phyloP scores from a whole-genome alignment of 169 alveolate species.

The Plasmodium vinckei region DNA sequence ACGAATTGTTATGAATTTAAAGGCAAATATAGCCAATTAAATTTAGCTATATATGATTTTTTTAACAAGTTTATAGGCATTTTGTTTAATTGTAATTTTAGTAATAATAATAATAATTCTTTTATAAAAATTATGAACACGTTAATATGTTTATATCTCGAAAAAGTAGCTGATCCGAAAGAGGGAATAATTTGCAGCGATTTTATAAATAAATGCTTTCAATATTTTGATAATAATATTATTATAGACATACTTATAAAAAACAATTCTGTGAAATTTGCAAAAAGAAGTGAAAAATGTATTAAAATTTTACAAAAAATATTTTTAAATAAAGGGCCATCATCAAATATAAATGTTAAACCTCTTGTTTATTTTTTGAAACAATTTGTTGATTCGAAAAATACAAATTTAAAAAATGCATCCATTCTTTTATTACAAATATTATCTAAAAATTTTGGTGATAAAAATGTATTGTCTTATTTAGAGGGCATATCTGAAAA shows the following conservation, averaged over 20 bases:
- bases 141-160: slow-evolving; percentile 28
- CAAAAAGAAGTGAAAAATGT: slow-evolving; percentile 67
- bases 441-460: slow-evolving; percentile 55
- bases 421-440: slow-evolving; percentile 68
- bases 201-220: slow-evolving; percentile 49
- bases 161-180: slow-evolving; percentile 59
- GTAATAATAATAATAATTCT: background rate
- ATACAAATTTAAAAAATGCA: slow-evolving; percentile 50
- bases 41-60: slow-evolving; percentile 36
- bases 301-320: slow-evolving; percentile 53
- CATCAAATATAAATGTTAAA: slow-evolving; percentile 37
- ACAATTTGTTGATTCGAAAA: slow-evolving; percentile 74
- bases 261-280: slow-evolving; percentile 35
- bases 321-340: slow-evolving; percentile 16
- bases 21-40: slow-evolving; percentile 51
- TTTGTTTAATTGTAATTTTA: slow-evolving; percentile 20
- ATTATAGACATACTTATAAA: slow-evolving; percentile 40
- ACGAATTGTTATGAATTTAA: slow-evolving; percentile 69
- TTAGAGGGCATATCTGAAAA: slow-evolving; percentile 74
- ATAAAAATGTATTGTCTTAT: slow-evolving; percentile 45
- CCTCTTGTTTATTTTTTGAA: slow-evolving; percentile 51
- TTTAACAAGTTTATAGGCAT: slow-evolving; percentile 31
- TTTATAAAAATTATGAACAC: slow-evolving; percentile 44
- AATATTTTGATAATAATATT: slow-evolving; percentile 58
- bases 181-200: slow-evolving; percentile 44